phyloP scores from a whole-genome alignment of 768 basidiomycete species.

The Suillus bovinus region DNA sequence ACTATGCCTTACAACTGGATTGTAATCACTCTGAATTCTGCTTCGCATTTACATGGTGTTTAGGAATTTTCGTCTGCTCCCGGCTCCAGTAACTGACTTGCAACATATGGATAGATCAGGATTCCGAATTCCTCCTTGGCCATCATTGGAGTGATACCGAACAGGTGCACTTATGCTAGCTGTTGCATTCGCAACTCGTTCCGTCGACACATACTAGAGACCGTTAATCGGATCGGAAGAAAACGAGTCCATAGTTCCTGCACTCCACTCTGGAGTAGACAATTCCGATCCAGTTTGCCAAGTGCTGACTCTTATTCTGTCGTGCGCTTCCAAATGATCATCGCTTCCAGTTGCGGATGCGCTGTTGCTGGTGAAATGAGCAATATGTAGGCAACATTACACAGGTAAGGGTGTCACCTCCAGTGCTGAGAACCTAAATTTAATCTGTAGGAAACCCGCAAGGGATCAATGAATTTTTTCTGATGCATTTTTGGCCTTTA shows the following conservation, averaged over 20 bases:
- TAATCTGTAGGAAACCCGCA: constrained; percentile 63
- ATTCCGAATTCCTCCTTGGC: background rate
- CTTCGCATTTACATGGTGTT: background rate
- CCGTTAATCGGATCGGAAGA: too few relatives aligned
- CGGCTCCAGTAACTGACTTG: background rate
- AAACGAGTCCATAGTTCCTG: constrained; percentile 64
- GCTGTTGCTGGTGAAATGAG: constrained; percentile 41
- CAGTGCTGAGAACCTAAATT: background rate
- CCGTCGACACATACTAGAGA: background rate
- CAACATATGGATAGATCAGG: background rate
- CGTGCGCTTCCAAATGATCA: constrained; percentile 66
- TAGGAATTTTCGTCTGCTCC: background rate
- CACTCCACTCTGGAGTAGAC: constrained; percentile 51
- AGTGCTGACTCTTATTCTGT: constrained; percentile 40
- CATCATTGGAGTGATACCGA: background rate
- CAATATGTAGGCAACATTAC: constrained; percentile 59
- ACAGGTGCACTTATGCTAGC: background rate
- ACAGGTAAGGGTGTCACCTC: constrained; percentile 40
- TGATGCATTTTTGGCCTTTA: background rate
- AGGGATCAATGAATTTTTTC: constrained; percentile 61
- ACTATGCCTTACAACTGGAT: background rate
- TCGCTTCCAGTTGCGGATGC: constrained; percentile 67
- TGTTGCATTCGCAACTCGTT: too few relatives aligned
- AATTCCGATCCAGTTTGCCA: constrained; percentile 41
- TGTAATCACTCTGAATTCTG: background rate